Evolutionary conservation across 768 basidiomycete genomes (phyloP).

Genomic region (Cystofilobasidium capitatum): DNA sequence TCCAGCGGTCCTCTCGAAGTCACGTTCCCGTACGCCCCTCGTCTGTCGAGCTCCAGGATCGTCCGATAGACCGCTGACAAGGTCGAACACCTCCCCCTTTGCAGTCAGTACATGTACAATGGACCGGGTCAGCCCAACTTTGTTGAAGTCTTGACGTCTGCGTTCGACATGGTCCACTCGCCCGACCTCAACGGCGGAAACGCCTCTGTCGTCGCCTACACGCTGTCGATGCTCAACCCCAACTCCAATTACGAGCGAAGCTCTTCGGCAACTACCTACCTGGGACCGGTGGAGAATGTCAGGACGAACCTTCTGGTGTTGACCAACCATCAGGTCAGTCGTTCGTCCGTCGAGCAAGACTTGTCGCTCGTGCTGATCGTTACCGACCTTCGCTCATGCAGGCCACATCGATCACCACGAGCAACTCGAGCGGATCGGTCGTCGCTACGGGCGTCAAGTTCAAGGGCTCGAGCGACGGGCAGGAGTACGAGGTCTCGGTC

Average conservation of each 20-base stretch:
- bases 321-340: conserved; percentile 30
- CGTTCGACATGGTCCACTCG: conserved; percentile 43
- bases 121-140: conserved; percentile 45
- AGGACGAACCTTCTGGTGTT: conserved; percentile 50
- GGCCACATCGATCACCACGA: neutral
- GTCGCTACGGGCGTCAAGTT: conserved; percentile 45
- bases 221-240: conserved; percentile 47
- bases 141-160: conserved; percentile 36
- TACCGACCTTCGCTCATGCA: neutral
- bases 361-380: neutral
- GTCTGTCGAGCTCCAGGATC: neutral
- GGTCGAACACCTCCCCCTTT: neutral
- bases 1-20: conserved; percentile 50
- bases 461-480: conserved; percentile 34
- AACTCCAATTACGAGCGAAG: conserved; percentile 49
- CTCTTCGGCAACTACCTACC: conserved; percentile 50
- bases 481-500: conserved; percentile 38
- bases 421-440: conserved; percentile 6
- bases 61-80: neutral
- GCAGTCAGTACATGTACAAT: conserved; percentile 45
- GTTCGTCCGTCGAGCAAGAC: neutral
- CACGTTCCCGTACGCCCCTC: conserved; percentile 38
- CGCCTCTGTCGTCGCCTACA: conserved; percentile 51
- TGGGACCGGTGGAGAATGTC: conserved; percentile 47
- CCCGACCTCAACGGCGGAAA: conserved; percentile 51